These are phyloP conservation scores for Sarocladium brachiariae DNA, from an alignment of 2,329 filamentous ascomycete species.

Conservation along the genomic window DNA sequence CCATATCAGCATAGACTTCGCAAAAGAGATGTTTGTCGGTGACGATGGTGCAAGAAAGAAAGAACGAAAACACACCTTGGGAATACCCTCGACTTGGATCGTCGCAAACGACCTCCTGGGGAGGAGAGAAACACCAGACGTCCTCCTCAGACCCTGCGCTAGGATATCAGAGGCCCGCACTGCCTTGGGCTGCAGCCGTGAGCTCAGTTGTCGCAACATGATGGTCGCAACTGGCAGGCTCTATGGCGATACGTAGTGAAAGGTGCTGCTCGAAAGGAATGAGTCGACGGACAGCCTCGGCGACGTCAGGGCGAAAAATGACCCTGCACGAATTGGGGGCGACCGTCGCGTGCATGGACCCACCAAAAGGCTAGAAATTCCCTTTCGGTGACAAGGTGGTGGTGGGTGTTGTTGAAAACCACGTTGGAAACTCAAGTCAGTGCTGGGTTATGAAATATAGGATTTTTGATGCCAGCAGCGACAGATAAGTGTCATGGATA, in stretches of 20 bases:
- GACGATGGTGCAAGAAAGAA: too few species aligned
- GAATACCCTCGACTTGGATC: slow-evolving; percentile 28
- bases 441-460: too few species aligned
- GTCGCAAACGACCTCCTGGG: slow-evolving; percentile 25
- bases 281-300: background rate
- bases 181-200: slow-evolving; percentile 23
- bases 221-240: slow-evolving; percentile 7
- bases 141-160: slow-evolving; percentile 16
- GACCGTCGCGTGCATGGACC: slow-evolving; percentile 5
- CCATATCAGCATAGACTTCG: too few species aligned
- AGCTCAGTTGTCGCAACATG: slow-evolving; percentile 31
- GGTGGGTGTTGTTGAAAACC: background rate
- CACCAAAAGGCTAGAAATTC: background rate
- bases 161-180: slow-evolving; percentile 18
- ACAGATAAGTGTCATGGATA: too few species aligned
- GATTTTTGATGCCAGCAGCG: too few species aligned
- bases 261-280: too few species aligned
- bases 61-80: slow-evolving; percentile 25
- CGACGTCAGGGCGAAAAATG: slow-evolving; percentile 9
- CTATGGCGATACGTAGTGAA: background rate
- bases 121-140: slow-evolving; percentile 12
- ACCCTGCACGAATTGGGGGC: background rate
- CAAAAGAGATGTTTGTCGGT: too few species aligned
- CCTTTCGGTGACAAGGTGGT: background rate
- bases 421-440: too few species aligned